Evolutionary conservation across 169 alveolate species (phyloP).

Genomic region (Cryptosporidium sp.): DNA sequence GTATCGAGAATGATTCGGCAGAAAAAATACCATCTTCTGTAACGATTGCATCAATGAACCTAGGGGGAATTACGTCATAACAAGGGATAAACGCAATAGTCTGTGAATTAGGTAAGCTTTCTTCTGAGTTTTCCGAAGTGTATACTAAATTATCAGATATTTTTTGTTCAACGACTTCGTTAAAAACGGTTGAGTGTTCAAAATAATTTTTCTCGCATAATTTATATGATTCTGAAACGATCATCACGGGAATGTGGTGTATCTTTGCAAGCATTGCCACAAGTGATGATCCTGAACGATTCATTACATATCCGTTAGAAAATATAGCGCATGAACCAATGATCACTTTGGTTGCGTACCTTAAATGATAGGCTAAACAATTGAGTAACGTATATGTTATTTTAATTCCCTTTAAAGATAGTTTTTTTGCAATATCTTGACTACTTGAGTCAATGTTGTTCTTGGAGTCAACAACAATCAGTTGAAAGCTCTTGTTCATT

Average conservation of each 20-base stretch:
- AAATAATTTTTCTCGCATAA: conserved; percentile 58
- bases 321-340: conserved; percentile 70
- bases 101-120: not conserved
- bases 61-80: conserved; percentile 68
- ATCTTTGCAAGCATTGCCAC: conserved; percentile 61
- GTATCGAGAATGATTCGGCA: conserved; percentile 11
- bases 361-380: conserved; percentile 55
- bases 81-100: conserved; percentile 23
- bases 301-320: conserved; percentile 72
- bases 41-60: conserved; percentile 46
- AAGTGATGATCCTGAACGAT: conserved; percentile 64
- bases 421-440: conserved; percentile 24
- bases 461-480: conserved; percentile 40
- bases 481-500: conserved; percentile 46
- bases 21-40: conserved; percentile 71
- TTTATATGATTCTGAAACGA: conserved; percentile 63
- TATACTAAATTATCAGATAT: not conserved
- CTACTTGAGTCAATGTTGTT: conserved; percentile 34
- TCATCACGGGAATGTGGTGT: conserved; percentile 46
- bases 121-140: too few relatives aligned
- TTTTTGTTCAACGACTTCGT: conserved; percentile 37
- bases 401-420: conserved; percentile 43
- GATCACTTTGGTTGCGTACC: conserved; percentile 42
- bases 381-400: conserved; percentile 58
- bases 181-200: conserved; percentile 48